A percentile compares a stretch with the other conserved stretches of the same genome.
These are phyloP conservation scores for Penicillium simplicissimum DNA, from an alignment of 495 filamentous ascomycete genomes.

Conservation along the genomic window DNA sequence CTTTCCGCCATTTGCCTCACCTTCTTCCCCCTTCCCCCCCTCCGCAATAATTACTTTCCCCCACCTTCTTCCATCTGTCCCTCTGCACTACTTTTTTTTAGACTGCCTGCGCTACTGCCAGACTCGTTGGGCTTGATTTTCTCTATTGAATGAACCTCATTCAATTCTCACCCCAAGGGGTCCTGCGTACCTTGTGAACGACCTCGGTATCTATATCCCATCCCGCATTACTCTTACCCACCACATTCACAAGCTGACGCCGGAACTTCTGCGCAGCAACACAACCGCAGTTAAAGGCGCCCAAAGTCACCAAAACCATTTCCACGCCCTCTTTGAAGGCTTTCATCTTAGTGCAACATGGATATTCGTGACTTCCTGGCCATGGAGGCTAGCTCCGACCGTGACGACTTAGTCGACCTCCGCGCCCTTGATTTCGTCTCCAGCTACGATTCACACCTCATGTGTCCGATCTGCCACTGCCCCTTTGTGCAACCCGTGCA, in stretches of 20 bases:
- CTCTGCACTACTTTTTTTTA: constrained; percentile 3
- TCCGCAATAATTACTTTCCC: constrained; percentile 15
- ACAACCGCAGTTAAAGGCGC: neutral
- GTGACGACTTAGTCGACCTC: constrained; percentile 57
- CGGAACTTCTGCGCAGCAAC: constrained; percentile 9
- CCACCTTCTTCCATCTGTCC: constrained; percentile 8
- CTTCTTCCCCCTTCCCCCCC: constrained; percentile 18
- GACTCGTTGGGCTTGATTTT: neutral
- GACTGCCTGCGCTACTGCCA: neutral
- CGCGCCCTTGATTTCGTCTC: constrained; percentile 69
- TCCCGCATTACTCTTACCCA: constrained; percentile 10
- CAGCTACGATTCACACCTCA: constrained; percentile 70
- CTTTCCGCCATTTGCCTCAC: constrained; percentile 27
- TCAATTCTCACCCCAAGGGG: constrained; percentile 25
- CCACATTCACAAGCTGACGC: constrained; percentile 20
- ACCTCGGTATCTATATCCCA: constrained; percentile 28
- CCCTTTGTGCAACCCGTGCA: constrained; percentile 72
- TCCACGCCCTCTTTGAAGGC: constrained; percentile 1
- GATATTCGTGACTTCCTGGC: constrained; percentile 39
- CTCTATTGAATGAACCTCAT: neutral
- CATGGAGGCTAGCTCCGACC: constrained; percentile 33
- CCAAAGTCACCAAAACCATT: neutral
- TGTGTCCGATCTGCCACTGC: constrained; percentile 81
- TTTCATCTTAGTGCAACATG: constrained; percentile 21
- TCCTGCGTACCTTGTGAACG: constrained; percentile 11